Base-by-base conservation (phyloP, 768 basidiomycete species). In the Pisolithus sp. region DNA sequence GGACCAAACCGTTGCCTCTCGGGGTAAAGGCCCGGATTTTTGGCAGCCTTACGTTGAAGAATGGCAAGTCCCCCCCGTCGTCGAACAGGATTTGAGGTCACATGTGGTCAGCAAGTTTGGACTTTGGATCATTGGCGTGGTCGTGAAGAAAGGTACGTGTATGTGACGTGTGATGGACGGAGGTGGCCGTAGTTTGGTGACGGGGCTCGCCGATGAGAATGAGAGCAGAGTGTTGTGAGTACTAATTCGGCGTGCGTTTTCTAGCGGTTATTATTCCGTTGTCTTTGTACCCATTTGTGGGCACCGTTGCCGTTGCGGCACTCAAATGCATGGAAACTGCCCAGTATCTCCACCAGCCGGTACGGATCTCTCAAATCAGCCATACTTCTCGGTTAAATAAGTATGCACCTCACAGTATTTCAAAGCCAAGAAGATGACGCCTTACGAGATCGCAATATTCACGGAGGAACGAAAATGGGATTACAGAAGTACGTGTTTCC, bases 391-490 rank as follows among this genome's bases (percentile, higher is more conserved):
- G 13, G 34, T 5, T 34, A 34, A 15, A 34, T 34, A 30, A 30
- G 7, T 30, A 15, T 34, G 12, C 34, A 34, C 34, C 13, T 39
- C 41, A 15, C 61, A 92, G 81, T 95, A 95, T 62, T 97, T 92
- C 54, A 77, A 83, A 49, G 71, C 83, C 1, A 97, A 97, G 68
- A 80, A 79, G 47, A 93, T 97, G 93, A 76, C 81, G 0, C 68
- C 75, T 6, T 68, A 76, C 21, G 82, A 94, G 59, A 68, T 79
- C 5, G 82, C 82, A 3, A 71, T 85, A 1, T 97, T 90, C 68
- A 78, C 94, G 52, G 88, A 92, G 60, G 93, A 95, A 64, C 80
- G 88, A 13, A 92, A 88, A 61, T 90, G 91, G 88, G 86, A 90
- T 55, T 94, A 95, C 59, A 74, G 85, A 59, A 59, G 89, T 90